A percentile compares a stretch with the other conserved stretches of the same genome.
phyloP scores from a whole-genome alignment of 148 eudicot genomes.

The Spergularia bocconei region DNA sequence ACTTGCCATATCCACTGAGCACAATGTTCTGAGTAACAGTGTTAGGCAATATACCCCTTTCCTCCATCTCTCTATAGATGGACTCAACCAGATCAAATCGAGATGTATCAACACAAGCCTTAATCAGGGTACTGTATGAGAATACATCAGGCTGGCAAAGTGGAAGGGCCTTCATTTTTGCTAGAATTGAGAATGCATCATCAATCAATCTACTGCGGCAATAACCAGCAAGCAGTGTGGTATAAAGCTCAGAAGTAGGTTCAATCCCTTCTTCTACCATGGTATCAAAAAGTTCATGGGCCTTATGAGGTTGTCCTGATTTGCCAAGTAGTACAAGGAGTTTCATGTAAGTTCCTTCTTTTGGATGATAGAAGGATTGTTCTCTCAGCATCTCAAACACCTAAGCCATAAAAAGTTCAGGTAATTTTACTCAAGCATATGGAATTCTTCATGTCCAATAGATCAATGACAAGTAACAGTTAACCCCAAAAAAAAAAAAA shows the following conservation, averaged over 20 bases:
- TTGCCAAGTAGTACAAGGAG: constrained; percentile 85
- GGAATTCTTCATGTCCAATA: background rate
- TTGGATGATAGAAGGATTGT: constrained; percentile 88
- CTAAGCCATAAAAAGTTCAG: constrained; percentile 34
- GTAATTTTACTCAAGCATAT: background rate
- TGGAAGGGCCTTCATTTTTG: constrained; percentile 72
- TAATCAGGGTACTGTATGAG: constrained; percentile 74
- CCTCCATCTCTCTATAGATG: constrained; percentile 68
- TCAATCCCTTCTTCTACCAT: constrained; percentile 82
- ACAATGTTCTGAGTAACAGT: constrained; percentile 93
- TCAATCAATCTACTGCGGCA: constrained; percentile 67
- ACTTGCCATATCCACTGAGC: constrained; percentile 80
- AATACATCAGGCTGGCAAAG: constrained; percentile 92
- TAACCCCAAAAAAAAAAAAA: background rate
- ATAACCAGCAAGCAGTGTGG: constrained; percentile 77
- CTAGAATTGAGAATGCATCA: constrained; percentile 60
- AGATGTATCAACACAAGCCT: constrained; percentile 75
- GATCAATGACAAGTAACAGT: background rate
- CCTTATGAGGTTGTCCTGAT: constrained; percentile 76
- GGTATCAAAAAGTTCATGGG: constrained; percentile 61
- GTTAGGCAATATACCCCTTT: constrained; percentile 58
- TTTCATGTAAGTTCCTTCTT: constrained; percentile 92
- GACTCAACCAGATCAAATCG: constrained; percentile 70
- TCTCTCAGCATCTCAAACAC: constrained; percentile 87
- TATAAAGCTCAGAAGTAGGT: constrained; percentile 76